A percentile compares a stretch with the other conserved stretches of the same genome.
Evolutionary conservation across 1,139 yeast genomes (phyloP).

Genomic region (Hyphopichia pseudoburtonii): DNA sequence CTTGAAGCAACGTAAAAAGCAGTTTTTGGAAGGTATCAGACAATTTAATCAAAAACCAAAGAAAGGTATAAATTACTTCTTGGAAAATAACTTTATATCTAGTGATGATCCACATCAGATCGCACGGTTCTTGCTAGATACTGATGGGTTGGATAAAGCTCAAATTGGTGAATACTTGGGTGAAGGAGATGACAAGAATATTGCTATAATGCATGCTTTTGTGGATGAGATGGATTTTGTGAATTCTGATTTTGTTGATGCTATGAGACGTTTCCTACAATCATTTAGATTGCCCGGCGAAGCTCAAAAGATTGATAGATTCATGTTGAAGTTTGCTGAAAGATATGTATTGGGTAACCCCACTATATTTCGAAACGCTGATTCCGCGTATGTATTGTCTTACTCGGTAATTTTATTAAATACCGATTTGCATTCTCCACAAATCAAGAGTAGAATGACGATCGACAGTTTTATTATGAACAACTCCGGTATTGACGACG

Average conservation of each 20-base stretch:
- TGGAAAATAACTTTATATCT: conserved; percentile 62
- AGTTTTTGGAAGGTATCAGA: conserved; percentile 72
- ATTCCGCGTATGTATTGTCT: conserved; percentile 88
- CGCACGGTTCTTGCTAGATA: conserved; percentile 71
- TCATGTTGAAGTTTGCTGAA: conserved; percentile 95
- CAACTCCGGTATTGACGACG: conserved; percentile 93
- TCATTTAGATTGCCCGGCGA: conserved; percentile 95
- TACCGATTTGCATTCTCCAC: conserved; percentile 91
- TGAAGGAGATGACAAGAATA: conserved; percentile 77
- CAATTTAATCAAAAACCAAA: conserved; percentile 86
- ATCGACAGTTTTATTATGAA: conserved; percentile 80
- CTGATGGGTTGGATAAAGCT: conserved; percentile 83
- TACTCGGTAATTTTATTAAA: conserved; percentile 92
- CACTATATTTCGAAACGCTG: conserved; percentile 81
- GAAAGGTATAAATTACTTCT: conserved; percentile 65
- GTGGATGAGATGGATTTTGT: conserved; percentile 85
- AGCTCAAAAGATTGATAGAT: conserved; percentile 95
- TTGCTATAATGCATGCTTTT: conserved; percentile 89
- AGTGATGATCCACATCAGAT: conserved; percentile 63
- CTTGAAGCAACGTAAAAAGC: conserved; percentile 80
- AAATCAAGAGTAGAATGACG: conserved; percentile 83
- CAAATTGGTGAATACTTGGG: conserved; percentile 90
- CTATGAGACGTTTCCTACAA: conserved; percentile 81
- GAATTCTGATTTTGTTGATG: conserved; percentile 71
- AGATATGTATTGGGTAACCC: conserved; percentile 89